Evolutionary conservation across 2,329 filamentous ascomycete species (phyloP).

Genomic region (Didymella glomerata): DNA sequence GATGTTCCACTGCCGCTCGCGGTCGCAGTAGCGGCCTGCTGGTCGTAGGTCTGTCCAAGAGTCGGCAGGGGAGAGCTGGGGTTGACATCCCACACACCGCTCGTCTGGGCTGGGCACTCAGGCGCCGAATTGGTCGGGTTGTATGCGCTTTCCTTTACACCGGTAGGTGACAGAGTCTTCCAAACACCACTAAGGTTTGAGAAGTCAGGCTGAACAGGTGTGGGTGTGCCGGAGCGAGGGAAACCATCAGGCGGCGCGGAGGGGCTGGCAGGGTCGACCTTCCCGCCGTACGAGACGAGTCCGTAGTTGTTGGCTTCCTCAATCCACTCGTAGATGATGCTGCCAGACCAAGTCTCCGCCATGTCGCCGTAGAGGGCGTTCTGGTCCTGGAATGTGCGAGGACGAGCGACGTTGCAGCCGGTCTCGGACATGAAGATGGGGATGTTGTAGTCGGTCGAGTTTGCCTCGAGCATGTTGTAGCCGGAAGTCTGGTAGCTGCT

Average conservation of each 20-base stretch:
- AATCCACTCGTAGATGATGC: conserved; percentile 92
- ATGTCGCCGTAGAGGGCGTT: conserved; percentile 81
- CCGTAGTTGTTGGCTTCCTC: conserved; percentile 85
- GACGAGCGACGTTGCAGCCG: conserved; percentile 74
- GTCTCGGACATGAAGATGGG: conserved; percentile 76
- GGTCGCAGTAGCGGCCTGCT: conserved; percentile 12
- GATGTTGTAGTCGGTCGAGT: conserved; percentile 73
- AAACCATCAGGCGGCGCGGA: conserved; percentile 69
- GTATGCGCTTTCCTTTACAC: conserved; percentile 73
- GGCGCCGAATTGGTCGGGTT: conserved; percentile 68
- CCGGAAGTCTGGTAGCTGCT: conserved; percentile 68
- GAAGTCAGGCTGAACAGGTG: conserved; percentile 78
- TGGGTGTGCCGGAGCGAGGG: conserved; percentile 75
- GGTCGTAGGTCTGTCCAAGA: conserved; percentile 59
- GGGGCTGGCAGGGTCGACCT: conserved; percentile 58
- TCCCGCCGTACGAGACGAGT: conserved; percentile 75
- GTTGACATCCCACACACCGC: conserved; percentile 75
- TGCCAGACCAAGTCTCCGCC: conserved; percentile 74
- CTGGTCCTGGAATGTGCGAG: conserved; percentile 75
- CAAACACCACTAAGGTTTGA: conserved; percentile 78
- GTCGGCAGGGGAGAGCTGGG: conserved; percentile 75
- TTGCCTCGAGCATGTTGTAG: conserved; percentile 72
- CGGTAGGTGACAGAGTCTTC: conserved; percentile 74
- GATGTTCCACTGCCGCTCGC: conserved; percentile 13
- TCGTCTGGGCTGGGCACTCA: conserved; percentile 74